phyloP scores from a whole-genome alignment of 345 rosid genomes.

The Orychophragmus violaceus region DNA sequence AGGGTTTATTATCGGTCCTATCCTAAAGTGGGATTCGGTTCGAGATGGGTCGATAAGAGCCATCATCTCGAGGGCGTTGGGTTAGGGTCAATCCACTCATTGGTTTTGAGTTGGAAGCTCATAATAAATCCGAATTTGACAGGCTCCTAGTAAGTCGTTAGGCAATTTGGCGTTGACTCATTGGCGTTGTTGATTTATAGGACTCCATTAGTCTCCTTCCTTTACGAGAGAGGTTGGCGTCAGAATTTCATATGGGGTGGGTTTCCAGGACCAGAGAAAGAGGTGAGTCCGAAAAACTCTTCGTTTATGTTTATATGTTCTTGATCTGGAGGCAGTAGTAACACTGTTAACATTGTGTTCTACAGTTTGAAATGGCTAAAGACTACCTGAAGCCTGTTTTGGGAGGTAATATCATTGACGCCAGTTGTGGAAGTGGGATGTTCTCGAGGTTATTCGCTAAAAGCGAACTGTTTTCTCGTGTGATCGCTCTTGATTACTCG shows the following conservation, averaged over 20 bases:
- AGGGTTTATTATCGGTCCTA: too few relatives aligned
- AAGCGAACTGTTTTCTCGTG: slow-evolving; percentile 64
- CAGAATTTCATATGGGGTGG: slow-evolving; percentile 72
- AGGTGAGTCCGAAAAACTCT: slow-evolving; percentile 41
- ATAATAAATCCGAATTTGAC: too few relatives aligned
- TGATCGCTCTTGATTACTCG: slow-evolving; percentile 79
- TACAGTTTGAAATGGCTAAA: slow-evolving; percentile 77
- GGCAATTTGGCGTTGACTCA: too few relatives aligned
- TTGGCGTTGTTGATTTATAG: slow-evolving; percentile 33
- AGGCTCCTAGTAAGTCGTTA: too few relatives aligned
- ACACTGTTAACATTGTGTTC: background rate
- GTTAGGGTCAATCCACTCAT: too few relatives aligned
- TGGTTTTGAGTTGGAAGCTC: too few relatives aligned
- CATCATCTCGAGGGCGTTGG: too few relatives aligned
- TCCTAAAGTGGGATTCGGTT: too few relatives aligned
- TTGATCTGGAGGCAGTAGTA: background rate
- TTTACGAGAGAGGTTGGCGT: slow-evolving; percentile 97
- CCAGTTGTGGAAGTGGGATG: slow-evolving; percentile 90
- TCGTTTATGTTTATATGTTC: background rate
- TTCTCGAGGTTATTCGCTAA: slow-evolving; percentile 72
- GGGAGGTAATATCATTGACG: slow-evolving; percentile 79
- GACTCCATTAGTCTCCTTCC: slow-evolving; percentile 56
- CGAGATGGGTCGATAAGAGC: too few relatives aligned
- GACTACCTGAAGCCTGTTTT: slow-evolving; percentile 63
- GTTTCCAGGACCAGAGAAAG: slow-evolving; percentile 84